Conservation (phyloP, 352 stramenopile species). For the Blastocystis sp. region DNA sequence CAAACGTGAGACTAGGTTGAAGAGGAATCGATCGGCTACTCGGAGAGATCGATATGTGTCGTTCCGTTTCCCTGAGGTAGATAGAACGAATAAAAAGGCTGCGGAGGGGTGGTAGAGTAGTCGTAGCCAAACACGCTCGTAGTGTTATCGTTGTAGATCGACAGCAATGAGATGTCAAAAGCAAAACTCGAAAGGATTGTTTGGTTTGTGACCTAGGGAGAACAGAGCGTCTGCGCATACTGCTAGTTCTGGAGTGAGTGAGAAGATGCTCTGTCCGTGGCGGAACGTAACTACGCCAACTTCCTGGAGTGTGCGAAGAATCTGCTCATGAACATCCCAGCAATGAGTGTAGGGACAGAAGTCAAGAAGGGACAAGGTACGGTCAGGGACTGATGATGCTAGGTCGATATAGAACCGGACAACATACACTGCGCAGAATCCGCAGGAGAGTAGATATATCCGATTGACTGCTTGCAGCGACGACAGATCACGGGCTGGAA, state of each 20-base stretch:
- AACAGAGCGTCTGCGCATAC: not conserved
- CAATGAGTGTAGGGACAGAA: not conserved
- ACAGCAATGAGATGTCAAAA: not conserved
- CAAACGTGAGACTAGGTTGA: not conserved
- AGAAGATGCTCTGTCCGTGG: not conserved
- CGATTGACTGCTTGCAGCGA: not conserved
- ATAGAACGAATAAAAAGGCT: not conserved
- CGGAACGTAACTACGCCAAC: not conserved
- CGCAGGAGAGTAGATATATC: slow-evolving; percentile 14
- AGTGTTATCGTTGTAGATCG: not conserved
- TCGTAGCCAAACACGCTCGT: not conserved
- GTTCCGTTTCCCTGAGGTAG: not conserved
- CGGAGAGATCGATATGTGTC: not conserved
- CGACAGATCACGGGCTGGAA: slow-evolving; percentile 1
- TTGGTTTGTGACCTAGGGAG: not conserved
- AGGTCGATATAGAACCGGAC: not conserved
- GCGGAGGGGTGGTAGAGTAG: not conserved
- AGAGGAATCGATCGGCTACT: not conserved
- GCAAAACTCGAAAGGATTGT: not conserved
- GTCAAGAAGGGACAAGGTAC: not conserved
- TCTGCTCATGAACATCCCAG: not conserved
- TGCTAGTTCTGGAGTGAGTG: not conserved
- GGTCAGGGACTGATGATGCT: not conserved
- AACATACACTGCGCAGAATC: not conserved
- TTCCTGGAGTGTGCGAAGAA: not conserved